Evolutionary conservation across 768 basidiomycete genomes (phyloP), one percentile per base, ranked within the genome.

Genomic region (Astraeus odoratus): DNA sequence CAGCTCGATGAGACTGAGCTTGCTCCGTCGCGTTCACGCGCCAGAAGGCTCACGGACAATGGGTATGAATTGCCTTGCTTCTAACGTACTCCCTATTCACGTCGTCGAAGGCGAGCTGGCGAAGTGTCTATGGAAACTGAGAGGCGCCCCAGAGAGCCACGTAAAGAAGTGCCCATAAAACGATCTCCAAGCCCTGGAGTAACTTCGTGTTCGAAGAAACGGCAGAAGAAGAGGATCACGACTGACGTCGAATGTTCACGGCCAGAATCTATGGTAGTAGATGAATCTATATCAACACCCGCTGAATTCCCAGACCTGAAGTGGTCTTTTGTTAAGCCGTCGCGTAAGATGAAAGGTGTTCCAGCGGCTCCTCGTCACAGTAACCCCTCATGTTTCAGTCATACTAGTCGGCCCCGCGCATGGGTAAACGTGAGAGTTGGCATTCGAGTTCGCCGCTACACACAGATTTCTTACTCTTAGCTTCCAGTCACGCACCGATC

Each of bases 391-490:
- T 25, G n/a, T 12, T 23, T 3, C 36, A 35, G 30, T 31, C 52
- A 0, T 39, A 25, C 43, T 29, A 31, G 9, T 15, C 23, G 22
- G 26, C 61, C 61, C 15, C 50, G 64, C 29, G 52, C 57, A 16
- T 63, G 62, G 64, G 52, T 58, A 8, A 56, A 50, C 8, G 61
- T 63, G 39, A 63, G 59, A 31, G 5, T 5, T 31, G 31, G 34
- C 19, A 15, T 26, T 16, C n/a, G 6, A 22, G 46, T 19, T 44
- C 16, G 24, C 39, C 5, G 13, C 33, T 7, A 9, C 19, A 5
- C 1, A 10, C 41, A 16, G 27, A 27, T 24, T 3, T 44, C 39
- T 8, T 46, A 42, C 33, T 5, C 18, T n/a, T 20, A 38, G 35
- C 35, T 25, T 31, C 8, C 34, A 63, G 61, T 61, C 60, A n/a